A percentile compares a stretch with the other conserved stretches of the same genome.
Conservation (phyloP, 73 alveolate genomes). For the Effrenium voratum region DNA sequence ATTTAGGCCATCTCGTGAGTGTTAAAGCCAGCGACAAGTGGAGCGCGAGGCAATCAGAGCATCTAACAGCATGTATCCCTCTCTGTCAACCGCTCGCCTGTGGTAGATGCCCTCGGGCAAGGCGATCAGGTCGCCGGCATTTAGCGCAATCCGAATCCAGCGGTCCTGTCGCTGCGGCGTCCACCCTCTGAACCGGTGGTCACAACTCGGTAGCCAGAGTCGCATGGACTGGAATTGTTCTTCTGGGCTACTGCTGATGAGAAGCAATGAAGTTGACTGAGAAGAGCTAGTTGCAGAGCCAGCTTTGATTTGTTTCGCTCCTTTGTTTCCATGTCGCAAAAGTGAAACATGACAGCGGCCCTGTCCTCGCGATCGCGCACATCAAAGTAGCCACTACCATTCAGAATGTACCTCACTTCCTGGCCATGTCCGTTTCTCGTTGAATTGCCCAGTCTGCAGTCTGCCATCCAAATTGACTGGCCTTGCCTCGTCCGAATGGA, state of each 20-base stretch:
- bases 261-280: not conserved
- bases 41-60: not conserved
- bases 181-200: not conserved
- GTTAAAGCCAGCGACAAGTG: too few species aligned
- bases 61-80: not conserved
- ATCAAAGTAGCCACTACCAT: conserved; percentile 95
- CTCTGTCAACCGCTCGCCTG: conserved; percentile 36
- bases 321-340: not conserved
- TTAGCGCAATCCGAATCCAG: conserved; percentile 92
- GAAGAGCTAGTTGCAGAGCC: not conserved
- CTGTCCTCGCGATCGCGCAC: conserved; percentile 93
- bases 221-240: too few species aligned
- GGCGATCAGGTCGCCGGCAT: conserved; percentile 93
- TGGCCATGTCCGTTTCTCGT: not conserved
- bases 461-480: not conserved
- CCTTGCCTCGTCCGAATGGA: conserved; percentile 70
- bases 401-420: conserved; percentile 94
- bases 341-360: not conserved
- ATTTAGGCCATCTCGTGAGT: too few species aligned
- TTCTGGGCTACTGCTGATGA: too few species aligned
- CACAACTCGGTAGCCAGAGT: too few species aligned
- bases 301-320: too few species aligned
- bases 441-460: not conserved
- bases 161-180: conserved; percentile 22
- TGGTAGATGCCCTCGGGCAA: conserved; percentile 95